Percentiles rank a stretch among this genome's conserved stretches.
Evolutionary conservation across 345 rosid genomes (phyloP).

Genomic region (Trapa bicornis): DNA sequence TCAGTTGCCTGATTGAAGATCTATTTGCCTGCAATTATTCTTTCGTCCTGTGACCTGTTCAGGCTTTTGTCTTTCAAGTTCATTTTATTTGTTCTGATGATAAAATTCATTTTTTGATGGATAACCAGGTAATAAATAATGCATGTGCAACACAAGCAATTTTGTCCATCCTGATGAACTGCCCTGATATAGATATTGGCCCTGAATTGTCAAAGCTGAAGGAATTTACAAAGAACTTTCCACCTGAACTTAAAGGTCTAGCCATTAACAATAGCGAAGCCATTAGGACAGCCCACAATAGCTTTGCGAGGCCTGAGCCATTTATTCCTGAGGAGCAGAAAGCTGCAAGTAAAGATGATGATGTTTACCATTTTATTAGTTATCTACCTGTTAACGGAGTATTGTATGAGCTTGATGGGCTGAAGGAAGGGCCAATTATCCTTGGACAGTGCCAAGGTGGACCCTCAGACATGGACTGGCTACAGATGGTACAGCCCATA

Average conservation of each 20-base stretch:
- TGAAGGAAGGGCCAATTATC: constrained; percentile 92
- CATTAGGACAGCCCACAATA: constrained; percentile 82
- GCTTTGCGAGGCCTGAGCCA: constrained; percentile 95
- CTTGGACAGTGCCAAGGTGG: constrained; percentile 70
- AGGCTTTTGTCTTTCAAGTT: not conserved
- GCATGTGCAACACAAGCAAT: constrained; percentile 99
- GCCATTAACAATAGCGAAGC: constrained; percentile 96
- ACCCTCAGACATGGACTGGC: constrained; percentile 59
- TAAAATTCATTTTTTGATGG: not conserved
- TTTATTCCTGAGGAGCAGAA: constrained; percentile 87
- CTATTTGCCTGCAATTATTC: not conserved
- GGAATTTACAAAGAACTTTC: constrained; percentile 83
- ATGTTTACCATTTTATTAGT: constrained; percentile 94
- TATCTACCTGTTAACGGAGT: constrained; percentile 86
- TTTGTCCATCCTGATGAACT: constrained; percentile 77
- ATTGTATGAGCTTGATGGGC: constrained; percentile 90
- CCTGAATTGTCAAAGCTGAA: constrained; percentile 67
- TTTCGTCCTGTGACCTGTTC: not conserved
- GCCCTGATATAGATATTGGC: constrained; percentile 80
- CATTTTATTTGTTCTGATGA: too few relatives aligned
- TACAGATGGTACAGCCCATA: constrained; percentile 83
- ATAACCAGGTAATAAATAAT: constrained; percentile 72
- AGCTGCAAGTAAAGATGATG: constrained; percentile 78
- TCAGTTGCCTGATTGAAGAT: constrained; percentile 10
- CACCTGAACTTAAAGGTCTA: constrained; percentile 87